Conservation (phyloP, 805 yeast genomes). For the Ogataea haglerorum region DNA sequence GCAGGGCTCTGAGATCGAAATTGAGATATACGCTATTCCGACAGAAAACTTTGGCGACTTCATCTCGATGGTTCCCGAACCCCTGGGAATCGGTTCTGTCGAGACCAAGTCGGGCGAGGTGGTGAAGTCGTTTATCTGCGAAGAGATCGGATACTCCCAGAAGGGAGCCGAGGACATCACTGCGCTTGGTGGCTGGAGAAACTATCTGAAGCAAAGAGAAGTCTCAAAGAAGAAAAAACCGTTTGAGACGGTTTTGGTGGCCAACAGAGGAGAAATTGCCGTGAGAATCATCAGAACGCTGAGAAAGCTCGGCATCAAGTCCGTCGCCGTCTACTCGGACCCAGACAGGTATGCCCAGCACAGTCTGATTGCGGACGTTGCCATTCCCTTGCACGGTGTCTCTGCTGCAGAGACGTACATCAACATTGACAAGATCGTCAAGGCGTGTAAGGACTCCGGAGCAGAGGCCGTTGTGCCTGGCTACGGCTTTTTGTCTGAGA, state of each 20-base stretch:
- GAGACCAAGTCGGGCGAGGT: slow-evolving; percentile 76
- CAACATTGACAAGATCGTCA: slow-evolving; percentile 76
- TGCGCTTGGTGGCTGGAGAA: slow-evolving; percentile 84
- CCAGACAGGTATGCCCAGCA: slow-evolving; percentile 88
- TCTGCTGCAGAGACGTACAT: slow-evolving; percentile 92
- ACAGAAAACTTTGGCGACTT: slow-evolving; percentile 74
- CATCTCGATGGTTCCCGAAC: slow-evolving; percentile 86
- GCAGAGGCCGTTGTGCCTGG: slow-evolving; percentile 98
- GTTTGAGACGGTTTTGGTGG: slow-evolving; percentile 82
- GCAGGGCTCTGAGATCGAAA: slow-evolving; percentile 58
- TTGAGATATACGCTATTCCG: slow-evolving; percentile 87
- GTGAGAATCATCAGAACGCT: slow-evolving; percentile 89
- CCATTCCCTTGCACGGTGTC: slow-evolving; percentile 73
- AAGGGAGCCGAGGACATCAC: slow-evolving; percentile 79
- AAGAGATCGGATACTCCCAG: slow-evolving; percentile 75
- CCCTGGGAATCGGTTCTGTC: slow-evolving; percentile 91
- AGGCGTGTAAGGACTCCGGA: slow-evolving; percentile 77
- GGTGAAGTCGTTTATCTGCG: slow-evolving; percentile 94
- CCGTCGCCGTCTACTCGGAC: slow-evolving; percentile 89
- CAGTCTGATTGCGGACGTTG: slow-evolving; percentile 76
- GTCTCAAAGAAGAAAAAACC: slow-evolving; percentile 46
- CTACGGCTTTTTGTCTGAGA: slow-evolving; percentile 93
- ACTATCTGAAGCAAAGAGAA: slow-evolving; percentile 41
- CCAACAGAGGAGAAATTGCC: slow-evolving; percentile 97
- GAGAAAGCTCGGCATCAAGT: slow-evolving; percentile 68